Conservation (phyloP, 2,329 filamentous ascomycete genomes). For the Epichloe elymi region DNA sequence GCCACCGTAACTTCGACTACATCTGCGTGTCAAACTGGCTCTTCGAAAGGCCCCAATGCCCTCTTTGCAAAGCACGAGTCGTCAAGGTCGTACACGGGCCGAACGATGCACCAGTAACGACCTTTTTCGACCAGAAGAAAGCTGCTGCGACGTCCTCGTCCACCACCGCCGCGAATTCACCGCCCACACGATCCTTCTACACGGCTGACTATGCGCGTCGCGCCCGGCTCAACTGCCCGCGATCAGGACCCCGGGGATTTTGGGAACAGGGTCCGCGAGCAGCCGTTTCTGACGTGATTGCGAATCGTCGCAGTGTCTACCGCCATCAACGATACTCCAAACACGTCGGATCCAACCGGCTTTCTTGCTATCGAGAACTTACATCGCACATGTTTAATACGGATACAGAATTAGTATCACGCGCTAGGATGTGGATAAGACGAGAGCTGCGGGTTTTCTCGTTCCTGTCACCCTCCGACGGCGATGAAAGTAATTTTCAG, state of each 20-base stretch:
- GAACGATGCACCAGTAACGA: slow-evolving; percentile 27
- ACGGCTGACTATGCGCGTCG: neutral
- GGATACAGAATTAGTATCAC: slow-evolving; percentile 56
- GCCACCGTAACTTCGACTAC: slow-evolving; percentile 74
- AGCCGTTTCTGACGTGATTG: slow-evolving; percentile 9
- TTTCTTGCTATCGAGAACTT: slow-evolving; percentile 65
- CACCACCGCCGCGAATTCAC: slow-evolving; percentile 2
- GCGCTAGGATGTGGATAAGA: slow-evolving; percentile 69
- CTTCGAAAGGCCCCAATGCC: slow-evolving; percentile 57
- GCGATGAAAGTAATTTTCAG: slow-evolving; percentile 11
- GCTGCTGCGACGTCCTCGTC: neutral
- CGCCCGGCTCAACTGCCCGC: neutral
- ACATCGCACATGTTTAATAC: slow-evolving; percentile 51
- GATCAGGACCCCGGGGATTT: slow-evolving; percentile 1
- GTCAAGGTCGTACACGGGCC: slow-evolving; percentile 53
- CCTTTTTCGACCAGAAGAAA: slow-evolving; percentile 38
- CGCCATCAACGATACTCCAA: slow-evolving; percentile 58
- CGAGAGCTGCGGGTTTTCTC: slow-evolving; percentile 75
- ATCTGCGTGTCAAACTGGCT: slow-evolving; percentile 76
- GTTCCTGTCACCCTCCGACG: slow-evolving; percentile 40
- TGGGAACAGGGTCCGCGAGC: slow-evolving; percentile 1
- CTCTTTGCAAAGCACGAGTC: slow-evolving; percentile 56
- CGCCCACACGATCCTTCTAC: neutral
- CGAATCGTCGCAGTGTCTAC: slow-evolving; percentile 59
- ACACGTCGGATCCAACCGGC: slow-evolving; percentile 68